Evolutionary conservation across 768 basidiomycete species (phyloP).

Genomic region (Naganishia randhawae): DNA sequence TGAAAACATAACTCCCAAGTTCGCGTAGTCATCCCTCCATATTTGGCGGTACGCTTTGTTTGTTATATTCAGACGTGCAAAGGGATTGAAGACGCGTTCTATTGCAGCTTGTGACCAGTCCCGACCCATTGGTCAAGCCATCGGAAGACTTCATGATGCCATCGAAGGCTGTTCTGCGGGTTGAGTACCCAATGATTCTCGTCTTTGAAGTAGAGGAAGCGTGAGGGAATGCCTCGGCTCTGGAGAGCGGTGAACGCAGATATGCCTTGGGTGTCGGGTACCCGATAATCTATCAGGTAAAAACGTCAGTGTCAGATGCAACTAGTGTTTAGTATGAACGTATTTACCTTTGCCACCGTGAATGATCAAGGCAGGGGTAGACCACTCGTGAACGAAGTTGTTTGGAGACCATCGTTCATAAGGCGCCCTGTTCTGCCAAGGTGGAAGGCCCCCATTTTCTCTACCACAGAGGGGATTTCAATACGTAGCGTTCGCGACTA

Average conservation of each 20-base stretch:
- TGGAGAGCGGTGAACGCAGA: constrained; percentile 33
- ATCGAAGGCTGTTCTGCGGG: constrained; percentile 53
- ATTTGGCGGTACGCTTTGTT: background rate
- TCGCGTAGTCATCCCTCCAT: background rate
- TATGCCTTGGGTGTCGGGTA: constrained; percentile 80
- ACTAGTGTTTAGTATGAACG: no score
- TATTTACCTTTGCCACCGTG: constrained; percentile 66
- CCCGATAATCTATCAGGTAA: constrained; percentile 62
- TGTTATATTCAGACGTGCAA: constrained; percentile 11
- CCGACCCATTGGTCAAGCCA: constrained; percentile 66
- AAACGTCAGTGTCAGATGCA: background rate
- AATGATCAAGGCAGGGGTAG: constrained; percentile 75
- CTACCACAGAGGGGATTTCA: constrained; percentile 9
- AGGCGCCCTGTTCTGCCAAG: constrained; percentile 31
- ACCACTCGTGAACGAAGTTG: constrained; percentile 78
- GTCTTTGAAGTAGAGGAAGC: constrained; percentile 77
- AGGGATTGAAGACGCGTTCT: background rate
- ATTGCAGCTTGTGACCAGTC: constrained; percentile 6
- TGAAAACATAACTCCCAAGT: no score
- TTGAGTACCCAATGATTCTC: constrained; percentile 93
- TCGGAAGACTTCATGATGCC: constrained; percentile 89
- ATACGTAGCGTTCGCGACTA: background rate
- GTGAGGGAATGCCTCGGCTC: constrained; percentile 68
- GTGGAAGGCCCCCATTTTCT: constrained; percentile 34
- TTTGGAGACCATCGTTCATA: constrained; percentile 56